These are phyloP conservation scores for Podaxis sp. DNA, from an alignment of 768 basidiomycete species.

Conservation along the genomic window DNA sequence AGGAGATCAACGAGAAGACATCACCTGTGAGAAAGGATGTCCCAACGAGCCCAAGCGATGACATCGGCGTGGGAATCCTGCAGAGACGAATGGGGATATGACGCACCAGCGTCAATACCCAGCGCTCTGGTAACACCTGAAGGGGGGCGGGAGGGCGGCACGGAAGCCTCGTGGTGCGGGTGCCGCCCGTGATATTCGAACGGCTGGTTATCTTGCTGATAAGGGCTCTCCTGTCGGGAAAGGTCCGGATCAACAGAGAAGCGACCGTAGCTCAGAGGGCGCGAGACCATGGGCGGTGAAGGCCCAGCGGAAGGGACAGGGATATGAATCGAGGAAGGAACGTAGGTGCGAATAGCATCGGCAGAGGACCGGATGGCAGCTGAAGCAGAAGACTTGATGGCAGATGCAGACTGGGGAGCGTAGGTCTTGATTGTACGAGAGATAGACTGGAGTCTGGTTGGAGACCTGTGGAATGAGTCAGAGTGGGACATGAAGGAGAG, in stretches of 20 bases:
- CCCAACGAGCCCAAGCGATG: constrained; percentile 11
- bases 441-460: constrained; percentile 8
- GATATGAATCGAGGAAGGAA: constrained; percentile 46
- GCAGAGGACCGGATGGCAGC: constrained; percentile 12
- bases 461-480: constrained; percentile 11
- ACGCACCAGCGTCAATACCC: background rate
- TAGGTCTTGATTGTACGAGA: constrained; percentile 10
- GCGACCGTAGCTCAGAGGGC: constrained; percentile 3
- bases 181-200: background rate
- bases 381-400: background rate
- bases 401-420: constrained; percentile 2
- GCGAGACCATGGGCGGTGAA: constrained; percentile 48
- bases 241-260: constrained; percentile 13
- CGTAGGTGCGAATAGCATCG: constrained; percentile 44
- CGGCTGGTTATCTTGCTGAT: background rate
- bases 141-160: background rate
- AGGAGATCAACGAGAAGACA: background rate
- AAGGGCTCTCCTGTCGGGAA: background rate
- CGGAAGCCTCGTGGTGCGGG: background rate
- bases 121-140: background rate
- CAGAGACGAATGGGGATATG: constrained; percentile 2
- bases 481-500: background rate
- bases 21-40: constrained; percentile 5
- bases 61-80: constrained; percentile 1
- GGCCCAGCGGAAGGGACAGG: constrained; percentile 38